Base-by-base conservation (phyloP, 805 yeast species). In the Ogataea ganodermae region DNA sequence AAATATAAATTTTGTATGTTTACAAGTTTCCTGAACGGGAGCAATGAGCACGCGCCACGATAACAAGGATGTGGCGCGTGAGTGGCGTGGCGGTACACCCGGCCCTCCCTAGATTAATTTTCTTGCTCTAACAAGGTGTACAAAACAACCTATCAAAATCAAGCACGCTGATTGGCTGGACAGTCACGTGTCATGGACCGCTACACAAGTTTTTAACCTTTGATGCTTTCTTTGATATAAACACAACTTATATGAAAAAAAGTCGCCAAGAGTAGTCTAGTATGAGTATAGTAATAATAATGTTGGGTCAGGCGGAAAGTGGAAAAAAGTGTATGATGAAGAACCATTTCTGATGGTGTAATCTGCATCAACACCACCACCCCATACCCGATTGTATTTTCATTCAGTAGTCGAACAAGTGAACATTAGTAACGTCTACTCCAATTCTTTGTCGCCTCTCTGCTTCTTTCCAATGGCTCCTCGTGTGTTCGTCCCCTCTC, bases 221-320 rank as follows among this genome's bases (percentile, higher is more conserved):
- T 37, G 26, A 48, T 48, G 51, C 45, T 48, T 44, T 38, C 42
- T 44, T 44, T 42, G 32, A 47, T 32, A 37, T 39, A 48, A 46
- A 22, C 35, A 41, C 42, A 43, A 36, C 41, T 37, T 38, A 44
- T 44, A 35, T 17, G 37, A 33, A 28, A 36, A 36, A 44, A 44
- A 44, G 42, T 26, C 36, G 35, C 28, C 42, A 36, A 28, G 26
- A 44, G 42, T 36, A 37, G 31, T 48, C 52, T 45, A 44, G 32
- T 44, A 44, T 35, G 36, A 37, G 42, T 41, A 41, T 46, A 38
- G 36, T 40, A 45, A 23, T 42, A 45, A 28, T 42, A 28, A 23
- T 35, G 36, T 26, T 35, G 39, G 27, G 42, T 26, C 23, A 18
- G 31, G 32, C 27, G 16, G 16, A 22, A 26, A 32, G 38, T 13